phyloP scores from a whole-genome alignment of 306 rosid species.

The Prunus padus region DNA sequence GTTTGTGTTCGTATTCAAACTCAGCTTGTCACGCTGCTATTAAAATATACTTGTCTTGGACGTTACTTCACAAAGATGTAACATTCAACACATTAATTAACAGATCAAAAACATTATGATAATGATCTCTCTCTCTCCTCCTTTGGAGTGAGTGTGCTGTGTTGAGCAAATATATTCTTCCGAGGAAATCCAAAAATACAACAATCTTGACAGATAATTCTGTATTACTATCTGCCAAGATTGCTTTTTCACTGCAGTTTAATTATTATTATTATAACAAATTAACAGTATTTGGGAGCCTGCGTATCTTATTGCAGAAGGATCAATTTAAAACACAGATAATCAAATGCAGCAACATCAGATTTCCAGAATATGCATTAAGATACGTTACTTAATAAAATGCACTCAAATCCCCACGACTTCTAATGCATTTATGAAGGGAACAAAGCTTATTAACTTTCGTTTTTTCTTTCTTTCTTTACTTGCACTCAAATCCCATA shows the following conservation, averaged over 20 bases:
- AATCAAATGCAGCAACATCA: background rate
- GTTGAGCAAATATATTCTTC: background rate
- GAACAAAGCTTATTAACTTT: too few relatives aligned
- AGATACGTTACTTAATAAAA: background rate
- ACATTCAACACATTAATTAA: background rate
- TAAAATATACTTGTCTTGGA: constrained; percentile 6
- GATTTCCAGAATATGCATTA: background rate
- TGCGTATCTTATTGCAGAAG: background rate
- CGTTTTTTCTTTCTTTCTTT: too few relatives aligned
- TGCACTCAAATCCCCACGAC: background rate
- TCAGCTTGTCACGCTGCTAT: constrained; percentile 6
- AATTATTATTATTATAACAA: background rate
- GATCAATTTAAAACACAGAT: background rate
- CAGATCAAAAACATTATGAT: background rate
- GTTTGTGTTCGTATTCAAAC: constrained; percentile 25
- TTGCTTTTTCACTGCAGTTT: background rate
- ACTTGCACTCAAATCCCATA: too few relatives aligned
- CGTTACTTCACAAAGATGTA: constrained; percentile 5
- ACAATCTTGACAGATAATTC: background rate
- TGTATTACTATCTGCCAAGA: background rate
- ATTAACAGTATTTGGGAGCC: background rate
- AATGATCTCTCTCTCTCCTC: background rate
- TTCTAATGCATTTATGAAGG: too few relatives aligned
- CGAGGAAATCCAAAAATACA: background rate
- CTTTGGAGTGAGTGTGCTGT: background rate